phyloP scores from a whole-genome alignment of 805 yeast genomes.

The Ogataea degrootiae region DNA sequence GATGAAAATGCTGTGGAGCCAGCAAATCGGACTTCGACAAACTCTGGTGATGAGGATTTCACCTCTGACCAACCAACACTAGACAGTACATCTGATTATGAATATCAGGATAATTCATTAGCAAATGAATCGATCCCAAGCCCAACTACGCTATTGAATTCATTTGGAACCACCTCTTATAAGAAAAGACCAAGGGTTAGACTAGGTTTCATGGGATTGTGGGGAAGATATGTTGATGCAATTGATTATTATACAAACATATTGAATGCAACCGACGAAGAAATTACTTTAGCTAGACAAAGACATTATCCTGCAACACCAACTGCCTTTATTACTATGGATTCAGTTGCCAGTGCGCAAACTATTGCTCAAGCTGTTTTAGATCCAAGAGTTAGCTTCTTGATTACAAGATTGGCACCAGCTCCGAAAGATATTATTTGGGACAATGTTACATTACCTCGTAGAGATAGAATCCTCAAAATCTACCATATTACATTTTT shows the following conservation, averaged over 20 bases:
- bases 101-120: constrained; percentile 13
- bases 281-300: constrained; percentile 59
- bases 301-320: constrained; percentile 78
- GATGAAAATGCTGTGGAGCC: constrained; percentile 4
- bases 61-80: neutral
- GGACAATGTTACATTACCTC: constrained; percentile 81
- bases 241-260: constrained; percentile 70
- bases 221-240: constrained; percentile 74
- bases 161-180: constrained; percentile 13
- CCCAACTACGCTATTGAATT: constrained; percentile 1
- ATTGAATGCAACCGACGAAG: constrained; percentile 63
- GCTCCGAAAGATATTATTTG: constrained; percentile 95
- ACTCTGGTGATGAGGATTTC: neutral
- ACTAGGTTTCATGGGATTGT: constrained; percentile 55
- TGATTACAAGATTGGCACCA: constrained; percentile 84
- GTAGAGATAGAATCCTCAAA: constrained; percentile 64
- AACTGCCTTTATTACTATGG: constrained; percentile 93
- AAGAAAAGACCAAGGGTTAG: constrained; percentile 57
- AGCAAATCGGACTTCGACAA: neutral
- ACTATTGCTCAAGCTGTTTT: constrained; percentile 94
- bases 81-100: constrained; percentile 19
- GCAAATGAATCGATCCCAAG: neutral
- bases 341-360: constrained; percentile 91
- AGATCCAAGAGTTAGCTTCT: constrained; percentile 80
- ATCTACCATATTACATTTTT: constrained; percentile 59